These are phyloP conservation scores for Hordeum marinum DNA, from an alignment of 176 grass and related monocot genomes.

Conservation along the genomic window DNA sequence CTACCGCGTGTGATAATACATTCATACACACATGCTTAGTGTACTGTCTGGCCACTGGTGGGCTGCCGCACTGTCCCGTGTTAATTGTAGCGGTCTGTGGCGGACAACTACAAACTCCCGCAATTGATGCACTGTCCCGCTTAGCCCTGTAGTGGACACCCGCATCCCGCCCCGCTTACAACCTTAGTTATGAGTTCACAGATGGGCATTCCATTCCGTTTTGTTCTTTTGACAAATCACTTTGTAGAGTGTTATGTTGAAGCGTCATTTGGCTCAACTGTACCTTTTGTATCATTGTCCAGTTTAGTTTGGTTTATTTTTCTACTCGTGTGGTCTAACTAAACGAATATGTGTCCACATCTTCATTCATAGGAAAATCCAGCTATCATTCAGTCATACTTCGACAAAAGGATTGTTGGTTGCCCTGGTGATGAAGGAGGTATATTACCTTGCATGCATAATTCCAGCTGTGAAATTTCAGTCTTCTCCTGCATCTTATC, in stretches of 20 bases:
- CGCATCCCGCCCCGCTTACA: too few species aligned
- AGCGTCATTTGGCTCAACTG: background rate
- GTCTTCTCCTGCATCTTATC: background rate
- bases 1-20: too few species aligned
- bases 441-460: conserved; percentile 6
- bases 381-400: conserved; percentile 54
- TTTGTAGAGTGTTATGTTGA: background rate
- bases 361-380: conserved; percentile 51
- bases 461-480: background rate
- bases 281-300: background rate
- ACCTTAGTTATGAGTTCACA: background rate
- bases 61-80: too few species aligned
- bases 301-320: background rate
- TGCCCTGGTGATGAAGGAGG: conserved; percentile 66
- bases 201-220: background rate
- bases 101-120: too few species aligned
- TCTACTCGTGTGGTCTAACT: conserved; percentile 14
- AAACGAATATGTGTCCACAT: background rate
- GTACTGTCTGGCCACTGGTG: too few species aligned
- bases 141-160: too few species aligned
- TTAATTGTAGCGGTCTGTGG: too few species aligned
- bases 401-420: conserved; percentile 74
- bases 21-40: too few species aligned
- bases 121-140: too few species aligned
- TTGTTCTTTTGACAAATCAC: background rate